A percentile compares a stretch with the other conserved stretches of the same genome.
phyloP scores from a whole-genome alignment of 202 grass and related monocot genomes.

The Hordeum pubiflorum region DNA sequence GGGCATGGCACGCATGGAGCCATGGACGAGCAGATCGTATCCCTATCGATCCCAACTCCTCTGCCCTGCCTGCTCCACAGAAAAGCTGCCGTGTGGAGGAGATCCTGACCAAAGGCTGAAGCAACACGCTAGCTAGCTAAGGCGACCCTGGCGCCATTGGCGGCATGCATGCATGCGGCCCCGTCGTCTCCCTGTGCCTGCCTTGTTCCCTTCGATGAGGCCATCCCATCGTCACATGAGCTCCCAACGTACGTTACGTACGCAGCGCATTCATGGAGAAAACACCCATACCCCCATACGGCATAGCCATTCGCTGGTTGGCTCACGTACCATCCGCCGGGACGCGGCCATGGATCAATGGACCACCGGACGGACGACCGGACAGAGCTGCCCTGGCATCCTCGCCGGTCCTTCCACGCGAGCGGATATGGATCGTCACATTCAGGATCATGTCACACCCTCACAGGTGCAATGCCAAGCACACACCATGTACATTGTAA shows the following conservation, averaged over 20 bases:
- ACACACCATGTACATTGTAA: not conserved
- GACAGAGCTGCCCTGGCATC: not conserved
- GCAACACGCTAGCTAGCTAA: not conserved
- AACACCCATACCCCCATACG: not conserved
- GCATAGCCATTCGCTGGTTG: not conserved
- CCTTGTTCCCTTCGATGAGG: conserved; percentile 28
- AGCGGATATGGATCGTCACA: not conserved
- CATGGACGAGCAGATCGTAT: not conserved
- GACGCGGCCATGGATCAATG: conserved; percentile 4
- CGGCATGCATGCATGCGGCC: not conserved
- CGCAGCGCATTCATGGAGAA: not conserved
- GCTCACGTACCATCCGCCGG: not conserved
- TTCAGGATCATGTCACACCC: no score
- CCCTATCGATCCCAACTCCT: not conserved
- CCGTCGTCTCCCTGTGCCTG: conserved; percentile 13
- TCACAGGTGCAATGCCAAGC: no score
- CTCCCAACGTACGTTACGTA: not conserved
- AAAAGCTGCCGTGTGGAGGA: not conserved
- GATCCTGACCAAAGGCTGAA: not conserved
- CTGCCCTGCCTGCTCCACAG: not conserved
- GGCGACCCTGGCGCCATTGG: conserved; percentile 11
- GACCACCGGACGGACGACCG: not conserved
- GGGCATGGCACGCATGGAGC: not conserved
- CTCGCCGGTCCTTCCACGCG: not conserved
- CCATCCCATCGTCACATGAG: conserved; percentile 35